Evolutionary conservation across 2,329 filamentous ascomycete species (phyloP).

Genomic region (Dothideomycetes sp.): DNA sequence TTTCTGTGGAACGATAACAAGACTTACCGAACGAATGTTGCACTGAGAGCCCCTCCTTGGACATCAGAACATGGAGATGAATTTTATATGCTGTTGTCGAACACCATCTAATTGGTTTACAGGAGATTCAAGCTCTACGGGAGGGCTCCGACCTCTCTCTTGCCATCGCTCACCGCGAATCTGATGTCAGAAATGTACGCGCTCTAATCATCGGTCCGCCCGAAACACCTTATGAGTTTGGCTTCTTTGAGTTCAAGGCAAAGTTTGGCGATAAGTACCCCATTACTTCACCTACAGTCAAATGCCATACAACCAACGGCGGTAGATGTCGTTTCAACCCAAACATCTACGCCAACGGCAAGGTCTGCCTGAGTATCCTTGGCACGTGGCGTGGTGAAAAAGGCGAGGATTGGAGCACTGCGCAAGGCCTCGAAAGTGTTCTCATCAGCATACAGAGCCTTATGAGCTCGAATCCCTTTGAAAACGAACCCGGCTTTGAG

Average conservation of each 20-base stretch:
- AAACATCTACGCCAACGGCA: constrained; percentile 86
- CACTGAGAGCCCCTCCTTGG: too few species aligned
- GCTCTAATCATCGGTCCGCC: constrained; percentile 87
- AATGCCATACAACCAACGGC: constrained; percentile 75
- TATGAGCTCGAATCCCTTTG: constrained; percentile 88
- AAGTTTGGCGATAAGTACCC: constrained; percentile 65
- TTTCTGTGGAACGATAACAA: too few species aligned
- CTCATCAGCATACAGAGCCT: constrained; percentile 92
- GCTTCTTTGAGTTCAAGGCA: constrained; percentile 75
- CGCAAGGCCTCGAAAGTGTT: constrained; percentile 89
- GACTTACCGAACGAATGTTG: too few species aligned
- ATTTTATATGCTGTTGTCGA: too few species aligned
- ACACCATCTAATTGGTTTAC: constrained; percentile 14
- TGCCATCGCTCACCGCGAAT: constrained; percentile 77
- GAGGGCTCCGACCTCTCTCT: constrained; percentile 80
- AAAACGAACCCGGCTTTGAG: constrained; percentile 93
- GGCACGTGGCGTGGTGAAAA: constrained; percentile 89
- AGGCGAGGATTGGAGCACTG: constrained; percentile 93
- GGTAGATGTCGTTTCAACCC: constrained; percentile 88
- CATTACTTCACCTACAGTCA: constrained; percentile 50
- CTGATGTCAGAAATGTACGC: constrained; percentile 78
- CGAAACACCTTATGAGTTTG: constrained; percentile 92
- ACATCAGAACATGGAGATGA: too few species aligned
- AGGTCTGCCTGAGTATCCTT: constrained; percentile 68
- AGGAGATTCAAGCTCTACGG: constrained; percentile 83